Base-by-base conservation (phyloP, 768 basidiomycete species). In the Kwoniella heveanensis region DNA sequence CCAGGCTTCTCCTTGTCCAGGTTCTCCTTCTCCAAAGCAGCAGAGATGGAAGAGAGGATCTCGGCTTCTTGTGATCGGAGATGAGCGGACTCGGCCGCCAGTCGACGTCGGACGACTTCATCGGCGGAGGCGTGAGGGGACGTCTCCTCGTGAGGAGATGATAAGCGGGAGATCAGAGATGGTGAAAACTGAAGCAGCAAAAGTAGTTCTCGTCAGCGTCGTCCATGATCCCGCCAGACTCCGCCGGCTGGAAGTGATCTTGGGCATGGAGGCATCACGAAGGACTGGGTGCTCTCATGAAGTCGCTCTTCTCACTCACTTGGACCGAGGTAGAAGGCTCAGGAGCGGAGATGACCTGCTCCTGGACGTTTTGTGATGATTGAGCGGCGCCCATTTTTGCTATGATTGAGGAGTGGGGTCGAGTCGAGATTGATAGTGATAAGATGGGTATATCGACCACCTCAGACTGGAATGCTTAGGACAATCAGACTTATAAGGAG, bases 11-110 rank as follows among this genome's bases (percentile, higher is more conserved):
- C 77, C 61, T 73, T 74, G 57, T 79, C 72, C 32, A 78, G 55
- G 57, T 79, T 77, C 66, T 81, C 80, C 65, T 81, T 80, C 52
- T 78, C 78, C n/a, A 78, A 66, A n/a, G 78, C 79, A 0, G 73
- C 66, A 6, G 70, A 69, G 65, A 81, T 80, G 36, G 69, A 69
- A 12, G 67, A 60, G 37, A 77, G 58, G 56, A 81, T 80, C 57
- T 77, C 73, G 0, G 70, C 63, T 65, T 80, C 79, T 66, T 80
- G 72, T 17, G 65, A 29, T 39, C 79, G 68, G 25, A 81, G 66
- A 57, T 78, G 78, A 19, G 73, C 78, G 30, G 77, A 71, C 57
- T 76, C 74, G 10, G 73, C 68, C 19, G 73, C 66, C n/a, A 78
- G 67, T 37, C 77, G 68, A 37, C 67, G 62, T n/a, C 68, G 62